Evolutionary conservation across 805 yeast species (phyloP), one percentile per base, ranked within the genome.

Genomic region (Starmerella scarabaei): DNA sequence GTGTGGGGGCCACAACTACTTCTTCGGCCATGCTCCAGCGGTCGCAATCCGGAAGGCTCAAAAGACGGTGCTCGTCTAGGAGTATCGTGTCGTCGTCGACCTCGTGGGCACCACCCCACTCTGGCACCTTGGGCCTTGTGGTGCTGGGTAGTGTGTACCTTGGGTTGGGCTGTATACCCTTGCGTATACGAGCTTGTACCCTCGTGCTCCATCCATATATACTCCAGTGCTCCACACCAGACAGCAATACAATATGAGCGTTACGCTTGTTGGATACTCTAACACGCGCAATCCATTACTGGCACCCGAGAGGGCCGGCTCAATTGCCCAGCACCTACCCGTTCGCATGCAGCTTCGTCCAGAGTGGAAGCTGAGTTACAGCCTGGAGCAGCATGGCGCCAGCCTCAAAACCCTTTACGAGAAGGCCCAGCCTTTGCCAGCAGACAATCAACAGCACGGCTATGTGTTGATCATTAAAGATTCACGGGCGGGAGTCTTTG

Each of bases 351-450:
- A 84, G 56, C 65, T 88, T 19, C 73, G 73, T 45, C 77, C 79
- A 29, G 69, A 70, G 5, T 91, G 97, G 98, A 60, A 68, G 5
- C 59, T 91, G 36, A 58, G 76, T 2, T 88, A 86, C 56, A 78
- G 91, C n/a, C 60, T 83, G 44, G 96, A 86, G 50, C 95, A 84
- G 58, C 82, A 85, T 56, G 98, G 98, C 0, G 77, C 93, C 0
- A 81, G 94, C 0, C 58, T 88, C 39, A 75, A 71, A 42, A 85
- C 97, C 0, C 59, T 91, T 15, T 88, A 86, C 56, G 62, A 69
- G 14, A 63, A 67, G 34, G 59, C 73, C 40, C 63, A 63, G 34
- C 79, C 80, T 0, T 63, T 57, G 8, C 48, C 53, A 39, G 49
- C 61, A 37, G 66, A 67, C 55, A 59, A 57, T 20, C 42, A 42